These are phyloP conservation scores for Yamagishiella unicocca DNA, from an alignment of 139 green algal genomes.

Conservation along the genomic window DNA sequence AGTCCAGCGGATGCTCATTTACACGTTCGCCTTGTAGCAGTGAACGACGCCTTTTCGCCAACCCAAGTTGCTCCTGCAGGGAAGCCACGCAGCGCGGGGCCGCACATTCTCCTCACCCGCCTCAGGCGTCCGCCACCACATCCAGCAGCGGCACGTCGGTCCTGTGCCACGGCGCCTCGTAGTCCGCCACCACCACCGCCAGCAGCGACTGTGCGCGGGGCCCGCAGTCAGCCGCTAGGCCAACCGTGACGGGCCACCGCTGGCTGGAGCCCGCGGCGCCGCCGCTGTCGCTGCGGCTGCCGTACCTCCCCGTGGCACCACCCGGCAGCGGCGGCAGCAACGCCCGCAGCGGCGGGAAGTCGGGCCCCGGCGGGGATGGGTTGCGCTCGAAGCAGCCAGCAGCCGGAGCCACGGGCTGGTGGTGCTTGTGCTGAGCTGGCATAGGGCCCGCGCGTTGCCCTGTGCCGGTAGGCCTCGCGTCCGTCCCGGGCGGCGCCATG, in stretches of 20 bases:
- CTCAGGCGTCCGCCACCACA: not conserved
- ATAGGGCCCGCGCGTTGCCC: too few species aligned
- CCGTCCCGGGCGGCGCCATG: not conserved
- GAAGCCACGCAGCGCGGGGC: too few species aligned
- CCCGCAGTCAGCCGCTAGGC: conserved; percentile 21
- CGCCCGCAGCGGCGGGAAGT: not conserved
- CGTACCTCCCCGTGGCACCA: not conserved
- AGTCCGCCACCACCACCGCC: not conserved
- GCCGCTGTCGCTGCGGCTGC: not conserved
- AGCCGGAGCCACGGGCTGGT: too few species aligned
- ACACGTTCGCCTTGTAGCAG: too few species aligned
- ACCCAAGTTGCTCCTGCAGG: too few species aligned
- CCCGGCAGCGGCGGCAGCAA: conserved; percentile 12
- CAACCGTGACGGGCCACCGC: conserved; percentile 3
- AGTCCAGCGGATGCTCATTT: too few species aligned
- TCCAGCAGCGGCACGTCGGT: not conserved
- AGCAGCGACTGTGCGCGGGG: conserved; percentile 7
- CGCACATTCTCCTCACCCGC: too few species aligned
- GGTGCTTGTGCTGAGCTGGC: too few species aligned
- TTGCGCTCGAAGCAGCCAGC: too few species aligned
- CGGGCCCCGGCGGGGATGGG: not conserved
- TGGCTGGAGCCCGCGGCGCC: not conserved
- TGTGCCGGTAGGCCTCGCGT: too few species aligned
- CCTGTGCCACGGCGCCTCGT: conserved; percentile 18
- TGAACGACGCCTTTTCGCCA: too few species aligned